These are phyloP conservation scores for Lactifluus echinatus DNA, from an alignment of 768 basidiomycete species.

Conservation along the genomic window DNA sequence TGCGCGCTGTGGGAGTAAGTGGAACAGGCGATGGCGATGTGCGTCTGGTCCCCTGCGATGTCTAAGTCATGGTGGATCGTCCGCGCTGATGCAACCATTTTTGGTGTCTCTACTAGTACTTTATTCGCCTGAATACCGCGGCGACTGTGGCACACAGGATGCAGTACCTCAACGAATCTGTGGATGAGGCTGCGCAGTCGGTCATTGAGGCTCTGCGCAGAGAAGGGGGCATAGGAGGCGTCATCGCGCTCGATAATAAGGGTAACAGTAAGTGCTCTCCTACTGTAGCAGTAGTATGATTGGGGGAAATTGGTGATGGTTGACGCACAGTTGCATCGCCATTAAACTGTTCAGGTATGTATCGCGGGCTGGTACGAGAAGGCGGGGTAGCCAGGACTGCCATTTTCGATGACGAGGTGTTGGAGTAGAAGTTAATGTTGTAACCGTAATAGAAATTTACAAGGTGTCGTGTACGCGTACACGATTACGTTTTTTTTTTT, in stretches of 20 bases:
- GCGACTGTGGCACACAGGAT: constrained; percentile 60
- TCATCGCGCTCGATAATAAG: constrained; percentile 60
- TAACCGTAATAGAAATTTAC: background rate
- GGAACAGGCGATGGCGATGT: constrained; percentile 85
- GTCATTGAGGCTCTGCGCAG: constrained; percentile 50
- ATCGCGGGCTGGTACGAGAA: constrained; percentile 60
- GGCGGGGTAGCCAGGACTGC: constrained; percentile 69
- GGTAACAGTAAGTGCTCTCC: constrained; percentile 58
- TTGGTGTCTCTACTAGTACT: constrained; percentile 42
- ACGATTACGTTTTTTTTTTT: no score
- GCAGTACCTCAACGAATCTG: constrained; percentile 46
- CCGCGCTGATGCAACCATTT: background rate
- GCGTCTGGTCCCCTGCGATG: constrained; percentile 23
- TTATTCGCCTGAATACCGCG: constrained; percentile 62
- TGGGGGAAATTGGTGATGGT: background rate
- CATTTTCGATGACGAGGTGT: constrained; percentile 63
- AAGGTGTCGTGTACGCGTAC: no score
- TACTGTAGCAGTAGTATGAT: background rate
- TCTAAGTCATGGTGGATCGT: background rate
- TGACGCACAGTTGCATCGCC: constrained; percentile 56
- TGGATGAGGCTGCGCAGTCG: constrained; percentile 44
- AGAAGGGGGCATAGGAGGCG: constrained; percentile 62
- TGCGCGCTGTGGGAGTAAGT: constrained; percentile 60
- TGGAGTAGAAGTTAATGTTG: constrained; percentile 6
- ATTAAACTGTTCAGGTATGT: constrained; percentile 76